Evolutionary conservation across 1,284 basidiomycete genomes (phyloP), one percentile per base, ranked within the genome.

Genomic region (Sporisorium graminicola): DNA sequence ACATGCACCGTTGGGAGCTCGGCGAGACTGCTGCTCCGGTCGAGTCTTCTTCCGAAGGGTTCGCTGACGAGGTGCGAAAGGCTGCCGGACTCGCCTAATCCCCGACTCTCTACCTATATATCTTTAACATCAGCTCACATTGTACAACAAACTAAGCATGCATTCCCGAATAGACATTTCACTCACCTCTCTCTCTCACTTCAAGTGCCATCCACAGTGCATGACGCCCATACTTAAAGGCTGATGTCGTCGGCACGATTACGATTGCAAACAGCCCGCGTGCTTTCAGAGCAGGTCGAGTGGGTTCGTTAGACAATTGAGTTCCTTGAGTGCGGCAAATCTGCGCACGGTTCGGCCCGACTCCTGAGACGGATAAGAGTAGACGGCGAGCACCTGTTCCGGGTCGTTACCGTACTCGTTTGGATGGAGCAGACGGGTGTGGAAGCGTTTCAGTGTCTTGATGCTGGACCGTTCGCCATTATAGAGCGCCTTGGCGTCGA

Each of bases 1-100:
- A 86, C 29, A 77, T 87, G 61, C 72, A 78, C 31, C 81, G 86
- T 50, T 87, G 86, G 86, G 81, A 83, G 53, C 79, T 86, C 0
- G 86, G 86, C 5, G 86, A 85, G 62, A 82, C 70, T 13, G 77
- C 74, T 3, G 70, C 75, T 18, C 70, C 68, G 4, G 68, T 74
- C 18, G 52, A 65, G 2, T 44, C 46, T 4, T 72, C 46, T 4
- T 72, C 42, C 5, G 58, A 66, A 6, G 64, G 51, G 1, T 83
- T 83, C 49, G 82, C 82, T 5, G 76, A 82, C 13, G 79, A 83
- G 33, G 82, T 83, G 24, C 75, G 80, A 37, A 74, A 71, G 37
- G 82, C 80, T n/a, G 82, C 82, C n/a, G 82, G 82, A 16, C 56
- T 83, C 22, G 65, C 70, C 5, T 77, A 35, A 49, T 9, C 24